Percentiles rank a stretch among this genome's conserved stretches.
phyloP scores from a whole-genome alignment of 2,329 filamentous ascomycete species.

The Allantophomopsis cytisporea region DNA sequence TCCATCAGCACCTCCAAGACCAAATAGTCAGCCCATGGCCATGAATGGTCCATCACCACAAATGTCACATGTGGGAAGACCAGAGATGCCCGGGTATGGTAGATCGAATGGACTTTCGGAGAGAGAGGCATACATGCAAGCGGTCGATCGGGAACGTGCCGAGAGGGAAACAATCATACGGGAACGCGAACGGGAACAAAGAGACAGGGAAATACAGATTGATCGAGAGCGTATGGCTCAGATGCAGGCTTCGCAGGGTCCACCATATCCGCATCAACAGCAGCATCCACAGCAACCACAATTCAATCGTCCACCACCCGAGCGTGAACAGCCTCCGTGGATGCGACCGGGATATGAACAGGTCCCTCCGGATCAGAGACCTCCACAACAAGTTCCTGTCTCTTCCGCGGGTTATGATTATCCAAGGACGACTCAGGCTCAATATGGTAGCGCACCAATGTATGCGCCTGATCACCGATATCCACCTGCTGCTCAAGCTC shows the following conservation, averaged over 20 bases:
- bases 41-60: slow-evolving; percentile 25
- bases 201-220: slow-evolving; percentile 23
- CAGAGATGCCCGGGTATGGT: slow-evolving; percentile 12
- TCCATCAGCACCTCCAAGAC: slow-evolving; percentile 14
- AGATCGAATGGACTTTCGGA: slow-evolving; percentile 13
- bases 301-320: too few relatives aligned
- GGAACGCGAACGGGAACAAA: slow-evolving; percentile 7
- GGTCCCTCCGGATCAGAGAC: slow-evolving; percentile 4
- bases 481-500: slow-evolving; percentile 20
- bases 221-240: slow-evolving; percentile 15
- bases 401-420: slow-evolving; percentile 12
- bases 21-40: slow-evolving; percentile 17
- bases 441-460: slow-evolving; percentile 10
- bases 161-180: slow-evolving; percentile 7
- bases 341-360: slow-evolving; percentile 13
- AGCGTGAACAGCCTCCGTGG: slow-evolving; percentile 14
- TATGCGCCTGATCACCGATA: slow-evolving; percentile 14
- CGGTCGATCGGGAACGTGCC: slow-evolving; percentile 26
- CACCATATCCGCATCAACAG: slow-evolving; percentile 2
- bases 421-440: slow-evolving; percentile 10
- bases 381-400: slow-evolving; percentile 5
- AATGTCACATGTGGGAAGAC: slow-evolving; percentile 31
- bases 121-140: slow-evolving; percentile 33
- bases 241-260: neutral
- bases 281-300: slow-evolving; percentile 12